Percentiles rank a stretch among this genome's conserved stretches.
phyloP scores from a whole-genome alignment of 208 protist genomes.

The Naegleria gruberi region DNA sequence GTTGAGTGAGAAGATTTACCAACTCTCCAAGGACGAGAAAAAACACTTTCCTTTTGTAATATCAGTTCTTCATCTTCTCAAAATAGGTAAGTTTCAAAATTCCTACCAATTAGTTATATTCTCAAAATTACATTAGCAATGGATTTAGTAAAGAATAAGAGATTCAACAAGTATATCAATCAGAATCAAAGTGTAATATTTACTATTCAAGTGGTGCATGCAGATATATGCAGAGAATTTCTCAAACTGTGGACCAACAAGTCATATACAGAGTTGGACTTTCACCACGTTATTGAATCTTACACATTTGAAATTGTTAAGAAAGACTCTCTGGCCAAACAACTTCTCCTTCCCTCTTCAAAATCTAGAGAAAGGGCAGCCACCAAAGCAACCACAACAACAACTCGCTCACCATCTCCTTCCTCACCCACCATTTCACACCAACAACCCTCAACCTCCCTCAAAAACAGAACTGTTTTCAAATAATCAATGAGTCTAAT shows the following conservation, averaged over 20 bases:
- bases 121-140: background rate
- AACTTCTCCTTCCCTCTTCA: background rate
- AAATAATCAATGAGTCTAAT: too few species aligned
- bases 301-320: background rate
- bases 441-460: background rate
- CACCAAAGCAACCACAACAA: background rate
- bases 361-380: background rate
- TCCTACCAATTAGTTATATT: too few species aligned
- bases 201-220: background rate
- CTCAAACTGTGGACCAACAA: background rate
- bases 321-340: background rate
- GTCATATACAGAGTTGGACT: background rate
- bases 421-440: background rate
- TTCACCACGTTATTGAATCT: background rate
- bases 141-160: background rate
- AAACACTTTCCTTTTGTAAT: background rate
- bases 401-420: background rate
- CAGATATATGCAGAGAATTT: background rate
- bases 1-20: background rate
- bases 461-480: background rate
- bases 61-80: background rate
- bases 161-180: background rate
- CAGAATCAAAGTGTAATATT: background rate
- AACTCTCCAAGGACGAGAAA: background rate
- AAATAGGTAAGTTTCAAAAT: background rate